phyloP scores from a whole-genome alignment of 2,329 filamentous ascomycete species.

The Biscogniauxia sp. region DNA sequence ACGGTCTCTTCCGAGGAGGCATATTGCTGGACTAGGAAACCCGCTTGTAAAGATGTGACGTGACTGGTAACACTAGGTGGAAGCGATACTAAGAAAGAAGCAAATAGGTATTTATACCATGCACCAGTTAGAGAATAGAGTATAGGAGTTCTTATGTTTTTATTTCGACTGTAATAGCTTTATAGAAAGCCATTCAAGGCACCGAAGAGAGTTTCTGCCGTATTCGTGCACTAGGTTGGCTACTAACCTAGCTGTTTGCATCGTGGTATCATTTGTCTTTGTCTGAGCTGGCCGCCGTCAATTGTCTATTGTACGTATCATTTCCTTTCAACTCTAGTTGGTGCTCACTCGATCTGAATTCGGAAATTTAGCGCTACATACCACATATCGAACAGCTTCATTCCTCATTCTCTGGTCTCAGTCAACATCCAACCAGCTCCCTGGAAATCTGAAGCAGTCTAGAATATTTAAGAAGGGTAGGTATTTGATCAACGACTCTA shows the following conservation, averaged over 20 bases:
- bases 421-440: too few relatives aligned
- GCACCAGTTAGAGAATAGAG: background rate
- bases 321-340: background rate
- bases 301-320: background rate
- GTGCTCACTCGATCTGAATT: background rate
- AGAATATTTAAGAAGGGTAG: too few relatives aligned
- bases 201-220: background rate
- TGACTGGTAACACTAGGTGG: background rate
- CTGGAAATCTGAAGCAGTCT: too few relatives aligned
- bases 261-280: background rate
- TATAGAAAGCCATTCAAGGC: background rate
- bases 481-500: too few relatives aligned
- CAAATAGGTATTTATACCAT: background rate
- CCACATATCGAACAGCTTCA: too few relatives aligned
- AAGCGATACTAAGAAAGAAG: background rate
- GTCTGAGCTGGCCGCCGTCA: background rate
- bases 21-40: background rate
- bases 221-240: background rate
- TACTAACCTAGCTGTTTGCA: background rate
- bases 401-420: too few relatives aligned
- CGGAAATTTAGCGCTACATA: background rate
- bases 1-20: background rate
- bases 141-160: background rate
- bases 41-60: background rate
- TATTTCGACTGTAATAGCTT: background rate